Evolutionary conservation across 192 early-diverging fungal species (phyloP), one percentile per base, ranked within the genome.

Genomic region (Podila epigama): DNA sequence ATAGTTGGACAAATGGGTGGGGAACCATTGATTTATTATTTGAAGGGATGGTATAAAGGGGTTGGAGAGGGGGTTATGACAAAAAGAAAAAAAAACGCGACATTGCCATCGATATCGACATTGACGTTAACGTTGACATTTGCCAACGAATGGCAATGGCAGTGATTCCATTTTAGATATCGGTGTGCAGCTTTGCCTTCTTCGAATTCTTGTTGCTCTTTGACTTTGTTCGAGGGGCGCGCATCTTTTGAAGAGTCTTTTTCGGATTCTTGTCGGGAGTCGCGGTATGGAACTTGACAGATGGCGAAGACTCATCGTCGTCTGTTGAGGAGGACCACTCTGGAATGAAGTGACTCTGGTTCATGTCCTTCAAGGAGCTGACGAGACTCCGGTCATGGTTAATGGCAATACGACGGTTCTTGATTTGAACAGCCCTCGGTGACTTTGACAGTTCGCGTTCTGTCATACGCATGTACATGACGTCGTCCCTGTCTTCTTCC

Each of bases 371-470:
- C 37, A 75, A 58, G 5, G 63, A 63, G 4, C 41, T 58, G 13
- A 63, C 70, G 15, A 75, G 58, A 11, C 54, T 52, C 3, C 58
- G 64, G 20, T 54, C 58, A 50, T 75, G 42, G 7, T 60, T 34
- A 2, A 50, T 48, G 12, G 70, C 70, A 7, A 75, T 59, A 32
- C 64, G 44, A 39, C n/a, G 36, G 27, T 75, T 66, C 53, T 66
- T 75, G 64, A 75, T 66, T 28, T 61, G 59, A 32, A 44, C 27
- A 5, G 63, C 70, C 31, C 59, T 75, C 13, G 51, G 34, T 7
- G 72, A 75, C 31, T 75, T 75, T 16, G 60, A 60, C 35, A 75
- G 65, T 37, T 75, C 72, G 20, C 50, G 72, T 37, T 75, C 72
- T 28, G 65, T 63, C 59, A 75, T 67, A 39, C 39, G 55, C 72